Base-by-base conservation (phyloP, 78 protist genomes). In the Ministeria vibrans region DNA sequence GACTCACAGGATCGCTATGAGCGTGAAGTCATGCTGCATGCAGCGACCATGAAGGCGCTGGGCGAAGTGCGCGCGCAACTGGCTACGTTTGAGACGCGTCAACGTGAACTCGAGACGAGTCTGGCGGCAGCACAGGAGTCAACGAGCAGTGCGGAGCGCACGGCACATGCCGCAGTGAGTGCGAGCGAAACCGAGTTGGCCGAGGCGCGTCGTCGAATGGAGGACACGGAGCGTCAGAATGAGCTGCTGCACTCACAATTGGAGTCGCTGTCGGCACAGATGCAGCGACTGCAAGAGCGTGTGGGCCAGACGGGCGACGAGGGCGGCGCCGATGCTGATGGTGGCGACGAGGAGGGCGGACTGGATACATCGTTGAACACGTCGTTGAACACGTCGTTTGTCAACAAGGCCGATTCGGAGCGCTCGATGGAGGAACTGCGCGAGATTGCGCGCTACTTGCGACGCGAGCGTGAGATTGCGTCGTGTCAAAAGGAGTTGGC, bases 391-490 rank as follows among this genome's bases (percentile, higher is more conserved):
- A n/a, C n/a, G n/a, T n/a, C n/a, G n/a, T n/a, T n/a, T n/a, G n/a
- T n/a, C n/a, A n/a, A n/a, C n/a, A n/a, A n/a, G n/a, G n/a, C n/a
- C n/a, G n/a, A n/a, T n/a, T n/a, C n/a, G n/a, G n/a, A n/a, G n/a
- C n/a, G n/a, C n/a, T n/a, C n/a, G n/a, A 22, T 64, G 72, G 72
- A 20, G 2, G 72, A 64, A 20, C 72, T 64, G 32, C 72, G 72
- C 75, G 75, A 42, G 75, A 15, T 68, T 42, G 75, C 42, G 23
- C 75, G 75, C 36, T 42, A 18, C 51, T n/a, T 68, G 23, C 75
- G 51, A 20, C 75, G 75, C 36, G 75, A 68, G 22, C 4, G 23
- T 27, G 75, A 38, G 32, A 42, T 68, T 7, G 23, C 32, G 30
- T 2, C 25, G 51, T 7, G 38, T 30, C 9, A 68, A 51, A 44